Evolutionary conservation across 2,329 filamentous ascomycete genomes (phyloP), one percentile per base, ranked within the genome.

Genomic region (Fusarium papillatum): DNA sequence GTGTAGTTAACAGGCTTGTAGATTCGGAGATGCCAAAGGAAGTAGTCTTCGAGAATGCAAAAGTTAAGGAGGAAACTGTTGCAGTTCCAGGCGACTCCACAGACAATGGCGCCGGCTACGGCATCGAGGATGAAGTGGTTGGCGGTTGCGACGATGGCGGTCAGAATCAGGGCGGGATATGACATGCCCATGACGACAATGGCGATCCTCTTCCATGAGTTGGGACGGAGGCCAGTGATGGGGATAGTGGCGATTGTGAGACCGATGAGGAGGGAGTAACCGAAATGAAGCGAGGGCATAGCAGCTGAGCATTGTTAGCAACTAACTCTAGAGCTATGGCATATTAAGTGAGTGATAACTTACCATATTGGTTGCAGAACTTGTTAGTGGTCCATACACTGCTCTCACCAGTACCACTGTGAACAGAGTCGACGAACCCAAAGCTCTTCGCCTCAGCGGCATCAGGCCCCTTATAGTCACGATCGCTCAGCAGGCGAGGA

Each of bases 241-340:
- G 93, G 93, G 59, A 94, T 89, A 1, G 90, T 91, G 76, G 90
- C 89, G 69, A 95, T 88, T 6, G 93, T 95, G 16, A 95, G 83
- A 10, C 93, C 93, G 79, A 95, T 92, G 78, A 95, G 88, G 36
- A 95, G 89, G 5, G 92, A 93, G 84, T 95, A 95, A 5, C 93
- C 93, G 79, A 95, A 95, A 82, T 95, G 93, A 19, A 95, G 87
- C 0, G 91, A 93, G 1, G 93, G 93, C 93, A 95, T 95, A 10
- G 93, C 93, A 66, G 92, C 91, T 92, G 57, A n/a, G 11, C 29
- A 8, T 16, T 13, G 68, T 80, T 57, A 80, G 72, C 16, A 59
- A 53, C 24, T n/a, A 17, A 22, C 2, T 24, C 9, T 13, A 22
- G 5, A 19, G 6, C 14, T 38, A 5, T 17, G 17, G 19, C 17